Evolutionary conservation across 2,329 filamentous ascomycete species (phyloP).

Genomic region (Eutypa lata): DNA sequence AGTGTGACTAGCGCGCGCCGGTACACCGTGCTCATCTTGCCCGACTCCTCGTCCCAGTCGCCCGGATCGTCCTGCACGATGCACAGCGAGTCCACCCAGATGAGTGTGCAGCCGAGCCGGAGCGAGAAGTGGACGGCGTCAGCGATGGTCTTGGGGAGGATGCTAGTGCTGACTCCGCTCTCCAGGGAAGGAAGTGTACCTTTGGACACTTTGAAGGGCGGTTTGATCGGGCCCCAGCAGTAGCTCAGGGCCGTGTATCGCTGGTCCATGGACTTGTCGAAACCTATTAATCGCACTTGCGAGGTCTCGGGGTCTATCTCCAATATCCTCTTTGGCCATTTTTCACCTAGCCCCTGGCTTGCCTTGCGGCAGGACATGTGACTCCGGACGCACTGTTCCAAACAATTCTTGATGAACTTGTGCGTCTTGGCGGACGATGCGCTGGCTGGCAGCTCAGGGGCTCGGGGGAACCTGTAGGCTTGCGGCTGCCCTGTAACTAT

Average conservation of each 20-base stretch:
- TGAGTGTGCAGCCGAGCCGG: background rate
- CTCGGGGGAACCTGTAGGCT: background rate
- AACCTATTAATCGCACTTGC: background rate
- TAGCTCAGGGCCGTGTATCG: constrained; percentile 6
- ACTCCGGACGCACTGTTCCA: background rate
- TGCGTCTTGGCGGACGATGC: background rate
- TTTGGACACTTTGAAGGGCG: background rate
- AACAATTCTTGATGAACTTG: constrained; percentile 3
- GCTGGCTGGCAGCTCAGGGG: background rate
- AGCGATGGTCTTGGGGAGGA: background rate
- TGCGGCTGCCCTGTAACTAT: constrained; percentile 1
- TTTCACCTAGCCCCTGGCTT: background rate
- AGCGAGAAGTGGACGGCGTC: background rate
- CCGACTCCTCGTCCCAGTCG: background rate
- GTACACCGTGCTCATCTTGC: background rate
- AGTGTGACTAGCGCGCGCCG: background rate
- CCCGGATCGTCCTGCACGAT: background rate
- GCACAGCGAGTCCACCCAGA: background rate
- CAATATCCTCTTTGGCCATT: constrained; percentile 2
- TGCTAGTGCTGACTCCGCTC: background rate
- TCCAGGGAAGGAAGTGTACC: background rate
- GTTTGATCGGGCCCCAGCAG: constrained; percentile 3
- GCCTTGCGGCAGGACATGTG: constrained; percentile 1
- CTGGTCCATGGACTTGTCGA: background rate
- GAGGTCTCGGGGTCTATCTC: background rate